Evolutionary conservation across 108 stramenopile species (phyloP).

Genomic region (Skeletonema costatum): DNA sequence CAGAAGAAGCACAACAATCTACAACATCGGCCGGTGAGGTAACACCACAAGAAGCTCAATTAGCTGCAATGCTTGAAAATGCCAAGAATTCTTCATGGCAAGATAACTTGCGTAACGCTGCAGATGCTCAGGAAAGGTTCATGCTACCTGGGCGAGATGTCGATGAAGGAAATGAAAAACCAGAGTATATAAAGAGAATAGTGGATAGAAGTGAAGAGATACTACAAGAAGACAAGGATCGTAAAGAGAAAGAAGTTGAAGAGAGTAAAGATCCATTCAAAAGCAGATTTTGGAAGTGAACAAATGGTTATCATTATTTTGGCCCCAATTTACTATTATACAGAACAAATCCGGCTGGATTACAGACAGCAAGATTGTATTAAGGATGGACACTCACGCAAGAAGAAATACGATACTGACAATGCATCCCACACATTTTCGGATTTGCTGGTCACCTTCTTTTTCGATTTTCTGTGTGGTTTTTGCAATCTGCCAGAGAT

Average conservation of each 20-base stretch:
- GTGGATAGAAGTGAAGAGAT: conserved; percentile 52
- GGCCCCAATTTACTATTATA: neutral
- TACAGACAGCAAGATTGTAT: neutral
- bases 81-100: conserved; percentile 58
- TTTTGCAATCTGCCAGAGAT: neutral
- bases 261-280: conserved; percentile 12
- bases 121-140: conserved; percentile 55
- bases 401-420: conserved; percentile 23
- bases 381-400: conserved; percentile 15
- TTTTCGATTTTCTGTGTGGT: neutral
- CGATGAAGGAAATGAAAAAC: conserved; percentile 11
- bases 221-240: conserved; percentile 39
- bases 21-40: neutral
- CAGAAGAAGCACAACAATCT: neutral
- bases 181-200: conserved; percentile 52
- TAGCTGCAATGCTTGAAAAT: conserved; percentile 63
- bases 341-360: neutral
- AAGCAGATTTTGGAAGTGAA: conserved; percentile 34
- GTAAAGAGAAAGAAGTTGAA: conserved; percentile 30
- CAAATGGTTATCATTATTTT: neutral
- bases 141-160: conserved; percentile 48
- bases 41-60: conserved; percentile 48
- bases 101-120: conserved; percentile 56
- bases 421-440: neutral
- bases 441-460: neutral